A percentile compares a stretch with the other conserved stretches of the same genome.
Evolutionary conservation across 2,329 filamentous ascomycete species (phyloP).

Genomic region (Aspergillus floridensis): DNA sequence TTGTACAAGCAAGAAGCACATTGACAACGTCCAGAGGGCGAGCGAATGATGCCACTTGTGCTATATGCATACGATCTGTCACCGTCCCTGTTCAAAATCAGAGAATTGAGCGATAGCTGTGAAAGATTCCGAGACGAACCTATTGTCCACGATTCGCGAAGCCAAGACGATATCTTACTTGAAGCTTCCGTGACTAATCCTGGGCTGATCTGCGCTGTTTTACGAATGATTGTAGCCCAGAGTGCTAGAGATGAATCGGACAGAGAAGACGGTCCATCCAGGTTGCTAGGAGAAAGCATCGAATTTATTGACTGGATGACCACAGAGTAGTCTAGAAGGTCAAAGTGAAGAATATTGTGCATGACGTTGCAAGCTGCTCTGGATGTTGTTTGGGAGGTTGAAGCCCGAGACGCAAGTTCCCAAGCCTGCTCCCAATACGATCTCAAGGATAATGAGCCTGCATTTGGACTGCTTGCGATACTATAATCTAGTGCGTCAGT

Average conservation of each 20-base stretch:
- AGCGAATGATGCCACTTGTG: slow-evolving; percentile 62
- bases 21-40: slow-evolving; percentile 65
- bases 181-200: slow-evolving; percentile 65
- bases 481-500: slow-evolving; percentile 25
- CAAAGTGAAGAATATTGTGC: slow-evolving; percentile 62
- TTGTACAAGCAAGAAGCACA: slow-evolving; percentile 68
- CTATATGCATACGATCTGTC: slow-evolving; percentile 64
- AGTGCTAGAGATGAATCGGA: slow-evolving; percentile 76
- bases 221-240: slow-evolving; percentile 67
- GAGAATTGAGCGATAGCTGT: slow-evolving; percentile 11
- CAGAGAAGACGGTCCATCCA: slow-evolving; percentile 74
- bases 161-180: slow-evolving; percentile 75
- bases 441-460: slow-evolving; percentile 44
- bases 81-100: slow-evolving; percentile 46
- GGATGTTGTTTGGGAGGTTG: slow-evolving; percentile 68
- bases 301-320: slow-evolving; percentile 68
- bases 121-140: slow-evolving; percentile 51
- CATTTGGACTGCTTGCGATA: slow-evolving; percentile 30
- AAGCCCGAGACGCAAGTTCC: slow-evolving; percentile 68
- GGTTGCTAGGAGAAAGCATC: slow-evolving; percentile 72
- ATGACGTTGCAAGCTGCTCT: slow-evolving; percentile 75
- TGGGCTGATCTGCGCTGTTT: slow-evolving; percentile 66
- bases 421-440: slow-evolving; percentile 69
- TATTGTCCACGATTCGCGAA: slow-evolving; percentile 77
- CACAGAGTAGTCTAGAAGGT: slow-evolving; percentile 65